Base-by-base conservation (phyloP, 1,284 basidiomycete genomes). In the Ganoderma resinaceum region DNA sequence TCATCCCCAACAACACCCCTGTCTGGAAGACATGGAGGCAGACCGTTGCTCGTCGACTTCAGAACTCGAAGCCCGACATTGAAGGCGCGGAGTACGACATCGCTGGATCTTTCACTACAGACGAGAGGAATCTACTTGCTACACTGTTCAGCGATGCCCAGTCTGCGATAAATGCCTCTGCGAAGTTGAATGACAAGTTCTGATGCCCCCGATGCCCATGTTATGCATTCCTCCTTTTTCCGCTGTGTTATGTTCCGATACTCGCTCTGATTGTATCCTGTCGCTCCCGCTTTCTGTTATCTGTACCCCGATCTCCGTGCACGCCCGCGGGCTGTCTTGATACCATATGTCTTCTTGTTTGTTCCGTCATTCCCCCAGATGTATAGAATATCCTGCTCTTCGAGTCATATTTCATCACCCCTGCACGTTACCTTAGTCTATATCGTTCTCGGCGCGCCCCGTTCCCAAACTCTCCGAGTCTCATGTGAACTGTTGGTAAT, bases 1-100 rank as follows among this genome's bases (percentile, higher is more conserved):
- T 73, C 37, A 63, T 73, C 14, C 72, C 72, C 33, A 73, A 73
- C 67, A 73, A 70, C 62, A 73, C 72, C 8, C 72, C 66, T 33
- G 69, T 70, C 16, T 73, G 72, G 72, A 33, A 62, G 16, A 20
- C 38, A 3, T 73, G 72, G 72, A 66, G 72, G 62, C 62, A 68
- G 63, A 67, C 57, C 23, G 72, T 73, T 18, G 69, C 72, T 3
- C 63, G 61, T n/a, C 37, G 62, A 18, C 55, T 73, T 18, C 55
- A 40, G 26, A 61, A 66, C 6, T 67, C 60, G 67, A 72, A 68
- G 63, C 65, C 65, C 2, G 33, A 23, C 46, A 68, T 72, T 38
- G 63, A 58, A 3, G 31, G 23, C 29, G 62, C 40, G 0, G 40
- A 62, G 12, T 55, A 40, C 8, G 40, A 62, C 14, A 26, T 38